These are phyloP conservation scores for Talaromyces islandicus DNA, from an alignment of 2,329 filamentous ascomycete genomes.

Conservation along the genomic window DNA sequence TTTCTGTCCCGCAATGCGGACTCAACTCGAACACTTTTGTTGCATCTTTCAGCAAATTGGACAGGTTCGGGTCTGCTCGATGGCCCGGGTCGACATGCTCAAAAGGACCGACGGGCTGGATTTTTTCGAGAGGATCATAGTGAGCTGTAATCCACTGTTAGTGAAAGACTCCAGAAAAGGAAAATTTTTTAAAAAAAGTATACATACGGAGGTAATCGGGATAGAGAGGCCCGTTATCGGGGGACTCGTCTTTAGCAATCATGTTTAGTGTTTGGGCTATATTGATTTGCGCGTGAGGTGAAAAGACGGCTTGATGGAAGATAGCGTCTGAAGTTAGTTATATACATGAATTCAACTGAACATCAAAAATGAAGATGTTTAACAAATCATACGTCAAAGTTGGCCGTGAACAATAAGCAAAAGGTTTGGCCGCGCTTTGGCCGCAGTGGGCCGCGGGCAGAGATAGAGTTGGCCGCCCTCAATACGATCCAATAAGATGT, in stretches of 20 bases:
- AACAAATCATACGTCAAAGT: background rate
- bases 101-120: slow-evolving; percentile 32
- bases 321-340: background rate
- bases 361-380: background rate
- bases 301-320: background rate
- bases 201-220: background rate
- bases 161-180: no score
- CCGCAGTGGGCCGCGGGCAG: background rate
- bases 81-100: slow-evolving; percentile 37
- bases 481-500: background rate
- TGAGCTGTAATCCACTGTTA: background rate
- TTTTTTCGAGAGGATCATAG: slow-evolving; percentile 1
- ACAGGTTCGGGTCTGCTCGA: slow-evolving; percentile 37
- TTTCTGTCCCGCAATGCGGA: slow-evolving; percentile 1
- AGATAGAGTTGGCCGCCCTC: background rate
- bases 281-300: background rate
- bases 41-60: slow-evolving; percentile 31
- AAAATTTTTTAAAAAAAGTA: background rate
- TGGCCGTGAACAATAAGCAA: background rate
- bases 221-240: background rate
- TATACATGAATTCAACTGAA: background rate
- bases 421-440: background rate
- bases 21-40: slow-evolving; percentile 1
- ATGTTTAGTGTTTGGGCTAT: background rate
- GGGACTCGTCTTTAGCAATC: background rate